phyloP scores from a whole-genome alignment of 768 basidiomycete species.

The Trametes elegans region DNA sequence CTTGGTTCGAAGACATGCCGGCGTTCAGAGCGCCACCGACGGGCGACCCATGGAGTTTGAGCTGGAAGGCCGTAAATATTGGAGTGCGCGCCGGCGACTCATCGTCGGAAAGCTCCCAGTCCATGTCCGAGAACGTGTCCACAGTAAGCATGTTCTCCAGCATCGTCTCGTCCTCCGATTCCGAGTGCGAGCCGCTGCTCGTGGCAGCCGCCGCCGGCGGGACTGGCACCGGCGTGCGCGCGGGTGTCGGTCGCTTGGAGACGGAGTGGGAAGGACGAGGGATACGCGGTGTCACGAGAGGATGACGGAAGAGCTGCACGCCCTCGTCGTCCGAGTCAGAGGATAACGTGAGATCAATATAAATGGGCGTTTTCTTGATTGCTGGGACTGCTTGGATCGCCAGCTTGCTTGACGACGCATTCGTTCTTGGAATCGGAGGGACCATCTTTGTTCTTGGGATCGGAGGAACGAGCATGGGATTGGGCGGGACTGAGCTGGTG shows the following conservation, averaged over 20 bases:
- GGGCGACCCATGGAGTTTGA: too few species aligned
- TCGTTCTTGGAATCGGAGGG: neutral
- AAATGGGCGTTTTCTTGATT: slow-evolving; percentile 8
- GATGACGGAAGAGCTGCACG: slow-evolving; percentile 3
- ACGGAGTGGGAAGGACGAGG: neutral
- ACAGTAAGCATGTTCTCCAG: slow-evolving; percentile 21
- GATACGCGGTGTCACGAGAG: slow-evolving; percentile 17
- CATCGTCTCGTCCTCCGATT: slow-evolving; percentile 18
- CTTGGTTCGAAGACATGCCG: too few species aligned
- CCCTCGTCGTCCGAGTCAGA: slow-evolving; percentile 17
- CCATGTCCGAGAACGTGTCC: slow-evolving; percentile 19
- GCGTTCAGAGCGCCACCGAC: too few species aligned
- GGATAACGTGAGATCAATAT: slow-evolving; percentile 20
- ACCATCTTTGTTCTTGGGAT: neutral
- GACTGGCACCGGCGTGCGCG: neutral
- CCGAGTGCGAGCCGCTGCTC: neutral
- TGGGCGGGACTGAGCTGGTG: neutral
- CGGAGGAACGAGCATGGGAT: neutral
- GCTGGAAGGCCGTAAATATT: neutral
- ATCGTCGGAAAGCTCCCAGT: slow-evolving; percentile 12
- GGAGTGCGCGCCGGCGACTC: slow-evolving; percentile 1
- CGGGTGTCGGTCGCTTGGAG: slow-evolving; percentile 10
- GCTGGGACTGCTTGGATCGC: neutral
- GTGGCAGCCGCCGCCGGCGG: neutral
- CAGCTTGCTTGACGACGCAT: neutral